These are phyloP conservation scores for Musa balbisiana DNA, from an alignment of 202 grass and related monocot species.

Conservation along the genomic window DNA sequence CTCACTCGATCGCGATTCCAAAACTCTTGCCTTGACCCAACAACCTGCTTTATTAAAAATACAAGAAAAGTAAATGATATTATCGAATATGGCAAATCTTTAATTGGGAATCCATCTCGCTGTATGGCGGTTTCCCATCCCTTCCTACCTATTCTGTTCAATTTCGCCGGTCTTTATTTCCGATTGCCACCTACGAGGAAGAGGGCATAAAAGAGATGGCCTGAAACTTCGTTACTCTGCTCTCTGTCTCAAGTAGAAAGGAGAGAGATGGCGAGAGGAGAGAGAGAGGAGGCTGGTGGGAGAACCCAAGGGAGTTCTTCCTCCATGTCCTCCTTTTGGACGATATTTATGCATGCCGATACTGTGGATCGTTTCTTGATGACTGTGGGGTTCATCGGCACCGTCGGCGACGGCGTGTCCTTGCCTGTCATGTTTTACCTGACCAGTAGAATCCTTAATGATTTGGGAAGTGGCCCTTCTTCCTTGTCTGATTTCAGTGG, in stretches of 20 bases:
- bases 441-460: constrained; percentile 68
- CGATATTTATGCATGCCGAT: constrained; percentile 90
- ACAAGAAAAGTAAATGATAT: no score
- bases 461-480: constrained; percentile 44
- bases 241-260: neutral
- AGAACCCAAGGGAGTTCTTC: neutral
- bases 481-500: constrained; percentile 36
- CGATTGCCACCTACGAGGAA: neutral
- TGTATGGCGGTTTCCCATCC: neutral
- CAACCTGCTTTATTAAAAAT: no score
- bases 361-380: constrained; percentile 47
- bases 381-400: constrained; percentile 55
- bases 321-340: constrained; percentile 17
- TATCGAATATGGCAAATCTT: no score
- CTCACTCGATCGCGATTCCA: no score
- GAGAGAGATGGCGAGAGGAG: neutral
- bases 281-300: neutral
- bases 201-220: neutral
- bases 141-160: neutral
- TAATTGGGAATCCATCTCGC: no score
- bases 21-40: no score
- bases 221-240: no score
- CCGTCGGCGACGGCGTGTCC: constrained; percentile 62
- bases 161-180: neutral
- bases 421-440: constrained; percentile 66